Base-by-base conservation (phyloP, 805 yeast species). In the Henningerozyma blattae region DNA sequence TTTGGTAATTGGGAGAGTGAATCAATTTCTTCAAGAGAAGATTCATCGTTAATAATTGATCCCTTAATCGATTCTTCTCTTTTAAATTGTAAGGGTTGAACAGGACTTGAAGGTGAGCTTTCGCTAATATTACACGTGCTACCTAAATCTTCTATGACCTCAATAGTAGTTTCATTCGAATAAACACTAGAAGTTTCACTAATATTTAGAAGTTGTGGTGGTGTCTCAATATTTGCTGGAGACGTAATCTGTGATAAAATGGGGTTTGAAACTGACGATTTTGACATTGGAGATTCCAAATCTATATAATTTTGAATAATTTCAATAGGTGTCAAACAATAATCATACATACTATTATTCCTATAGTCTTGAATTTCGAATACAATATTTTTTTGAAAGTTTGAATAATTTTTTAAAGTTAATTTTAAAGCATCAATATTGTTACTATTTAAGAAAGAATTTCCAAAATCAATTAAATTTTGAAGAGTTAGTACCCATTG, bases 291-390 rank as follows among this genome's bases (percentile, higher is more conserved):
- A 7, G 12, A 3, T 4, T 16, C 17, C 14, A 20, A 10, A n/a
- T 26, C 20, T 16, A 40, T 43, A 30, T 50, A 50, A 26, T 46
- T 44, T 40, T 51, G 52, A 16, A 51, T 51, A 3, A 51, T 51
- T 34, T 51, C 56, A 13, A 37, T 30, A 4, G 56, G 56, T 3
- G 56, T 48, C 16, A 51, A 35, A 28, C 47, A 43, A 31, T 36
- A 46, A 36, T 48, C 45, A 34, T 44, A 48, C 33, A 36, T 37
- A 8, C 38, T 28, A 30, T 47, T 43, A 7, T 36, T 27, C 15
- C 41, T 35, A 31, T 41, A 47, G 27, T 46, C 54, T 12, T 25
- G n/a, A 1, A 39, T 38, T 32, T n/a, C n/a, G n/a, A n/a, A n/a
- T n/a, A n/a, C n/a, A n/a, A n/a, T n/a, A n/a, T n/a, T n/a, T n/a